These are phyloP conservation scores for Diaporthe citri DNA, from an alignment of 2,329 filamentous ascomycete species.

Conservation along the genomic window DNA sequence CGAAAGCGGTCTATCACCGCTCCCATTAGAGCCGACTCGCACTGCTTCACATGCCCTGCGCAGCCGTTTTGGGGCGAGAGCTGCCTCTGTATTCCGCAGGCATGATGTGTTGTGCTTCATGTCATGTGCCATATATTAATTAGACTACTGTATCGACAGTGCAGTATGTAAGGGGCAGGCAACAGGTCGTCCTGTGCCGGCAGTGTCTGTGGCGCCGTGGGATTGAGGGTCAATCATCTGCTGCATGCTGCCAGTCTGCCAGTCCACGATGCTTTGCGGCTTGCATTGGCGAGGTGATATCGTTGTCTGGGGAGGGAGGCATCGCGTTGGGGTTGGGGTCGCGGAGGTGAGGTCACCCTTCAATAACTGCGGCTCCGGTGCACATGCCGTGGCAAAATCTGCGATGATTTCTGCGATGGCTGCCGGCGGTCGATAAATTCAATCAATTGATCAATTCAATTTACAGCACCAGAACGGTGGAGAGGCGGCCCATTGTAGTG, in stretches of 20 bases:
- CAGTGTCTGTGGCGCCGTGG: not conserved
- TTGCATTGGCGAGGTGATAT: slow-evolving; percentile 7
- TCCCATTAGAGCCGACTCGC: not conserved
- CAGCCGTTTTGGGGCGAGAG: slow-evolving; percentile 4
- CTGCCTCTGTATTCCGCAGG: not conserved
- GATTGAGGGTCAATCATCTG: slow-evolving; percentile 1
- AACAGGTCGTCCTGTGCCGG: slow-evolving; percentile 1
- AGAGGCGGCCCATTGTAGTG: not conserved
- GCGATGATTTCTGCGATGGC: slow-evolving; percentile 1
- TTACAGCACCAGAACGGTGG: not conserved
- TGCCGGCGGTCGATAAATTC: slow-evolving; percentile 24
- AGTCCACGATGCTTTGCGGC: slow-evolving; percentile 8
- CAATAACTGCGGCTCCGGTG: not conserved
- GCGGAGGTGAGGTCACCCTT: not conserved
- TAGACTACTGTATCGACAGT: not conserved
- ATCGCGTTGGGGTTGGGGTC: not conserved
- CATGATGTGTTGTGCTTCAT: not conserved
- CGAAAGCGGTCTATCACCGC: slow-evolving; percentile 16
- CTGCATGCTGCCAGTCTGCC: not conserved
- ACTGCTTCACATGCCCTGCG: not conserved
- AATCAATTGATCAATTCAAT: slow-evolving; percentile 7
- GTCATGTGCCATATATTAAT: slow-evolving; percentile 22
- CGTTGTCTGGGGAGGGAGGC: slow-evolving; percentile 3
- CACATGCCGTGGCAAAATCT: not conserved
- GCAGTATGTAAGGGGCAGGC: slow-evolving; percentile 21